Evolutionary conservation across 1,139 yeast species (phyloP), one percentile per base, ranked within the genome.

Genomic region (Suhomyces choctaworum): DNA sequence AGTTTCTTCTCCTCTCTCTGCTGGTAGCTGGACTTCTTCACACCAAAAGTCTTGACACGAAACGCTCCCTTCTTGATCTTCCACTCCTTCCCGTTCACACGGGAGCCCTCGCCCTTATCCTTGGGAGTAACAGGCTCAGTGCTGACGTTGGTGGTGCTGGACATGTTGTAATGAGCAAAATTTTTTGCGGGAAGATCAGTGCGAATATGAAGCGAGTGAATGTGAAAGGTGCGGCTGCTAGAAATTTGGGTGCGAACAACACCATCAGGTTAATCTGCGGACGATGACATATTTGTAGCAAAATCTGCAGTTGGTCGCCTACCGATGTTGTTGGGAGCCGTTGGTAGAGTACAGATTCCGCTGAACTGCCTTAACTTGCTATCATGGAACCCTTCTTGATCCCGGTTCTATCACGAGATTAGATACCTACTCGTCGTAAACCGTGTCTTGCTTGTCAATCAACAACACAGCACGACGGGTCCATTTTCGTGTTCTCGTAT

Each of bases 401-500:
- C 7, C 7, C 9, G 7, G 7, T 19, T 8, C 16, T 24, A 7
- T 6, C 6, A n/a, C 9, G 7, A 16, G n/a, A n/a, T n/a, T n/a
- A n/a, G n/a, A n/a, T n/a, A n/a, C 8, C 26, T 24, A 51, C 26
- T 43, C 56, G 27, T 56, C 62, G 24, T 48, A 44, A 10, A 55
- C 59, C 21, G 57, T 60, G 9, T 57, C 54, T 34, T 58, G 62
- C 43, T 70, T 70, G 42, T 72, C 75, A 12, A 73, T 66, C 5
- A 67, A 54, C 35, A 77, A 59, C 13, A 61, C 52, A 3, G 81
- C 80, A 34, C 59, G 63, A 39, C 82, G 62, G 2, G 52, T 54
- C 79, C 82, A 75, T 42, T 58, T 66, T 31, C 82, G 57, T 0
- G 75, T 53, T 28, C 84, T 54, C 0, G 83, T 78, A 46, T 66